Base-by-base conservation (phyloP, 1,139 yeast genomes). In the Nakaseomyces nivariensis region DNA sequence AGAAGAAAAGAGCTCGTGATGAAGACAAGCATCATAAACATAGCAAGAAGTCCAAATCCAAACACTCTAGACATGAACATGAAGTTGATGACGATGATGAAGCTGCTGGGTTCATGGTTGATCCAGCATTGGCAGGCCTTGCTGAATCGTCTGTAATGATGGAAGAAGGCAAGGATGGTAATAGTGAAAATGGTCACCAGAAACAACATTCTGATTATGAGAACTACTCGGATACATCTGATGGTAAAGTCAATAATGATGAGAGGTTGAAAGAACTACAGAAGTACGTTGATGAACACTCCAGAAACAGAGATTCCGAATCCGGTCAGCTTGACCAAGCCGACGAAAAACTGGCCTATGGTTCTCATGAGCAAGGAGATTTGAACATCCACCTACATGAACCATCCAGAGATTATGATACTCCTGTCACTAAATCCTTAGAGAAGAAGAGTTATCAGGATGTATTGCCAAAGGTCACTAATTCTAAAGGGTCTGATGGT, bases 401-500 rank as follows among this genome's bases (percentile, higher is more conserved):
- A 8, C 34, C 34, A 11, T 41, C 44, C 5, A 41, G 44, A 29
- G 13, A 27, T n/a, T 41, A 27, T 17, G 44, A 41, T 41, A 41
- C 33, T 4, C 44, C 44, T 29, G 34, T 43, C 4, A 26, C 46
- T 4, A 33, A 43, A n/a, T 24, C 46, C 22, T 24, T 43, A n/a
- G 37, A 43, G 24, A 32, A 32, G 6, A 43, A 43, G 41, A 46
- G 41, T 17, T 46, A 46, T 11, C 37, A 37, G 41, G 48, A 46
- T 6, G 48, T 46, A n/a, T 24, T 46, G 29, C 48, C 48, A 10
- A 46, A 46, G 33, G 45, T 46, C 3, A 46, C 38, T n/a, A 41
- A 41, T 25, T n/a, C 44, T 5, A 41, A 41, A 11, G 34, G 34
- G 5, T 38, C 44, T 32, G 61, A 59, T 40, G 62, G 60, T 41